Conservation (phyloP, 371 early-diverging fungal genomes). For the Lichtheimia hyalospora region DNA sequence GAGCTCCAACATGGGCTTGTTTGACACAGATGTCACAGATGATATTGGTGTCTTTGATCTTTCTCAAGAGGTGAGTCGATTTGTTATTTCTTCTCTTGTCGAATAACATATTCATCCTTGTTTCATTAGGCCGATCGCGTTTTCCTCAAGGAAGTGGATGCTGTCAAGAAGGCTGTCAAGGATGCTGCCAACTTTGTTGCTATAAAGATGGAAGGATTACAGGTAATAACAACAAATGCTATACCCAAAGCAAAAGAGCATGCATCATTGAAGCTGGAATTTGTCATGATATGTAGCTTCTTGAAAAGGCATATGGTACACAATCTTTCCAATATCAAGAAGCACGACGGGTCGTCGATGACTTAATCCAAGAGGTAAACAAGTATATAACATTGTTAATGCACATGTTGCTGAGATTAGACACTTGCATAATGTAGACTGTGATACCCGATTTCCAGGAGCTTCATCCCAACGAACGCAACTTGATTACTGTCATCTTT, state of each 20-base stretch:
- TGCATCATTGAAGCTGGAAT: background rate
- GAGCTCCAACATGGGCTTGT: constrained; percentile 4
- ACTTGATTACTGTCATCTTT: constrained; percentile 20
- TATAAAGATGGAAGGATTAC: background rate
- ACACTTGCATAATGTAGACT: constrained; percentile 6
- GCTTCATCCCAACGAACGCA: constrained; percentile 2
- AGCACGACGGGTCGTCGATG: constrained; percentile 24
- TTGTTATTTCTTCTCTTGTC: background rate
- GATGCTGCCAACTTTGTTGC: constrained; percentile 2
- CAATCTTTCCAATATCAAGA: constrained; percentile 33
- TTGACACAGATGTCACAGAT: constrained; percentile 3
- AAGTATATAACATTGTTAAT: background rate
- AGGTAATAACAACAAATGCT: constrained; percentile 6
- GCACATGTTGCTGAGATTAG: background rate
- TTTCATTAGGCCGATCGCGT: background rate
- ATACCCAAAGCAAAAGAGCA: constrained; percentile 13
- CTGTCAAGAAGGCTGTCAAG: constrained; percentile 6
- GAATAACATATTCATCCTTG: background rate
- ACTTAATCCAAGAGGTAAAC: constrained; percentile 31
- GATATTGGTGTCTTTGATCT: constrained; percentile 7
- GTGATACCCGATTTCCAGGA: constrained; percentile 25
- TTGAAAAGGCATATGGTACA: constrained; percentile 32
- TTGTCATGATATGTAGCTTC: background rate
- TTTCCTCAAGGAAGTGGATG: background rate
- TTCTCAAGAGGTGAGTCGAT: background rate